Percentiles rank a stretch among this genome's conserved stretches.
These are phyloP conservation scores for Paramecium caudatum DNA, from an alignment of 73 alveolate species.

Conservation along the genomic window DNA sequence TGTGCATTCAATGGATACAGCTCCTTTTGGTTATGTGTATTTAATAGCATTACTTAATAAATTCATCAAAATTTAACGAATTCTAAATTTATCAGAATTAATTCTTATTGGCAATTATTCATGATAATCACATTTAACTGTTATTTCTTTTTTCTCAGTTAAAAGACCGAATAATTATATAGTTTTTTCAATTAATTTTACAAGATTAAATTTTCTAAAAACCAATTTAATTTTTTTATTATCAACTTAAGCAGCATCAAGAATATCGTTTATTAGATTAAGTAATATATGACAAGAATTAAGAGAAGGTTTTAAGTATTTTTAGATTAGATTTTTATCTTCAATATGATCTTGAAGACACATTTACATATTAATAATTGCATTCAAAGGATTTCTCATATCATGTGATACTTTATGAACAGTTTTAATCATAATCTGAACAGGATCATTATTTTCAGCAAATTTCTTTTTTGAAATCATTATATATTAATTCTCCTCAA, in stretches of 20 bases:
- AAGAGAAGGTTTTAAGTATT: constrained; percentile 69
- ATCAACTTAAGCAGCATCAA: constrained; percentile 73
- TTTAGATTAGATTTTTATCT: neutral
- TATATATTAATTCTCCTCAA: neutral
- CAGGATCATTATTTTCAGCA: neutral
- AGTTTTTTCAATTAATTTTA: constrained; percentile 61
- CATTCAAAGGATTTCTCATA: constrained; percentile 75
- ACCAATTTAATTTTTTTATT: constrained; percentile 57
- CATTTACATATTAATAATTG: constrained; percentile 65
- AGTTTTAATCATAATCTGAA: constrained; percentile 16
- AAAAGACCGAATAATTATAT: constrained; percentile 23
- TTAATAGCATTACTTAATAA: constrained; percentile 77
- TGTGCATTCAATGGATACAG: constrained; percentile 38
- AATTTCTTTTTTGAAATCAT: neutral
- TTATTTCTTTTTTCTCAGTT: constrained; percentile 66
- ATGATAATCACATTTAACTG: constrained; percentile 32
- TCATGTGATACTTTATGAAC: constrained; percentile 70
- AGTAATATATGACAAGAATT: constrained; percentile 68
- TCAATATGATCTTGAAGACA: constrained; percentile 41
- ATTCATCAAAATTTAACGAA: constrained; percentile 70
- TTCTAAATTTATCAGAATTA: constrained; percentile 68
- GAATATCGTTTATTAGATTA: constrained; percentile 72
- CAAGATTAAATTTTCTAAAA: constrained; percentile 49
- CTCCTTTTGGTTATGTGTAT: constrained; percentile 67
- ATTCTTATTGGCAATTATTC: constrained; percentile 21